Evolutionary conservation across 805 yeast species (phyloP), one percentile per base, ranked within the genome.

Genomic region (Saccharomycopsis capsularis): DNA sequence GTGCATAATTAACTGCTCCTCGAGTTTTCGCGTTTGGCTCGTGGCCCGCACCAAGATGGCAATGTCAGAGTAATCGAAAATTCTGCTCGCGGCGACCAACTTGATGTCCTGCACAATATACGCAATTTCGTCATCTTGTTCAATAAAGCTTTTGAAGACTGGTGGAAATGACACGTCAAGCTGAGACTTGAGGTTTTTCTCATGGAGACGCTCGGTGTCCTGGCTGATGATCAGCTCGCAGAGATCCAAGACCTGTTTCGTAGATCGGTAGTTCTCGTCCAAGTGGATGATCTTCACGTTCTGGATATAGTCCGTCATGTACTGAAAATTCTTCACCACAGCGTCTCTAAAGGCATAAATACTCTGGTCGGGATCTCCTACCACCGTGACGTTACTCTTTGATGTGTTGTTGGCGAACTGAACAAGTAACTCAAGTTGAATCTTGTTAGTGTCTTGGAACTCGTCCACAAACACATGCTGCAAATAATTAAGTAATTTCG

Each of bases 341-440:
- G 97, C 97, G 58, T 82, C 80, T 52, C 98, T 69, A 57, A 91
- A 91, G 0, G 83, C 88, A 62, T 93, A 91, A 21, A 91, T 91
- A 59, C 95, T 82, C 64, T 91, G 99, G 63, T 93, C 96, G 0
- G 96, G 96, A 60, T 91, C 99, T 1, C 99, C 99, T 2, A 91
- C 97, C 1, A 89, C 81, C 0, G 97, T 86, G 6, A 91, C 74
- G 50, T 81, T 81, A 52, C 78, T 61, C 34, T 69, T 70, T 18
- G 60, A 46, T 36, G 74, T 68, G 50, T 68, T 68, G 11, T 60
- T 59, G 0, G 81, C 71, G 29, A 84, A 64, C 3, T 68, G 66
- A 53, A 73, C 74, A 70, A 87, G 74, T 41, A 93, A 67, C 47
- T 78, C 76, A 55, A 88, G 69, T 61, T 91, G 98, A 16, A 88